phyloP scores from a whole-genome alignment of 164 flowering plant genomes.

The Kalanchoe fedtschenkoi region DNA sequence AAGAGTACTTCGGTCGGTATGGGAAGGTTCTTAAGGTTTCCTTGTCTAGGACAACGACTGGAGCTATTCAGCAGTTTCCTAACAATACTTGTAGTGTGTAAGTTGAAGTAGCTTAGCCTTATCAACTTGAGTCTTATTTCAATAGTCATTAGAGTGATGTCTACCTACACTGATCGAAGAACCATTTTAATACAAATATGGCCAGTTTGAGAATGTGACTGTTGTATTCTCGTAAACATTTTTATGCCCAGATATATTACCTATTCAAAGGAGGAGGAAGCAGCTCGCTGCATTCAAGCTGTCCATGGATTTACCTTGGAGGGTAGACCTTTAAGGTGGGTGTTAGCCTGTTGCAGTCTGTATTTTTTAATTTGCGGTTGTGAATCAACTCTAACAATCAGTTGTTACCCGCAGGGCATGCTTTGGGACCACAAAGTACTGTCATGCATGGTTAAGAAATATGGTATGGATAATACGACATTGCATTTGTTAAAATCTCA shows the following conservation, averaged over 20 bases:
- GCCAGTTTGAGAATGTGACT: neutral
- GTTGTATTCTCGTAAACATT: slow-evolving; percentile 19
- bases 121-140: neutral
- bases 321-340: slow-evolving; percentile 74
- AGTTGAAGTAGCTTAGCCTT: slow-evolving; percentile 21
- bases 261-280: slow-evolving; percentile 94
- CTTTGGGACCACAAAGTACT: slow-evolving; percentile 98
- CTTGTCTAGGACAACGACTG: slow-evolving; percentile 70
- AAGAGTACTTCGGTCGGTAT: slow-evolving; percentile 92
- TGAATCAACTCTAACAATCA: neutral
- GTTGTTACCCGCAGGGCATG: slow-evolving; percentile 59
- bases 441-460: slow-evolving; percentile 96
- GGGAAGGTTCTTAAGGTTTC: slow-evolving; percentile 94
- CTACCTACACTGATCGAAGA: no score
- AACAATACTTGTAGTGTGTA: slow-evolving; percentile 95
- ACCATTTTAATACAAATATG: neutral
- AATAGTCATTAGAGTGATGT: neutral
- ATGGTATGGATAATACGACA: slow-evolving; percentile 36
- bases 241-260: slow-evolving; percentile 73
- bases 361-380: neutral
- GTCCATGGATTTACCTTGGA: slow-evolving; percentile 89
- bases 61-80: slow-evolving; percentile 74
- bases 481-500: neutral
- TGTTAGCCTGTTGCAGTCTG: neutral
- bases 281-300: slow-evolving; percentile 85